Evolutionary conservation across 2,329 filamentous ascomycete species (phyloP), one percentile per base, ranked within the genome.

Genomic region (Phyllosticta citriasiana): DNA sequence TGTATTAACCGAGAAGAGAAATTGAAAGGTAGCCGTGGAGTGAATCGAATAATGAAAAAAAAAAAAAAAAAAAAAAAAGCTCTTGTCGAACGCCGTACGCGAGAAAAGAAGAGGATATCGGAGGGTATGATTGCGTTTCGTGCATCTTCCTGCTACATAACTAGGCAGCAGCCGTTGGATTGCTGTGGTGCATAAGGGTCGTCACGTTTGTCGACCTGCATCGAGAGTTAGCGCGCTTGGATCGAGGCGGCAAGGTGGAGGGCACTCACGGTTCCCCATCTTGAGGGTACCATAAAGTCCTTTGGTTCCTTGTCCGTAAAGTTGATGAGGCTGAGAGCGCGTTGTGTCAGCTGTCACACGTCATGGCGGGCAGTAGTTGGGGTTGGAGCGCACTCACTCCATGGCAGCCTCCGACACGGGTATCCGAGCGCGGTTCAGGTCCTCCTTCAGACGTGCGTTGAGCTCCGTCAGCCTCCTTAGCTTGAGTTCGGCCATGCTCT

Each of bases 401-500:
- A 78, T 72, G 50, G 94, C 86, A 65, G 94, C 94, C 75, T 96
- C 91, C 71, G 91, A 96, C 64, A 97, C 91, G 67, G 93, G 94
- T 73, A 97, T 96, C 70, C 94, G 85, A 74, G 96, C 91, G 74
- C 94, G 86, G 71, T 97, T 94, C 66, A 99, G 82, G 75, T 99
- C 94, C 78, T 99, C 94, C 71, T 92, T 89, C 75, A 99, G 80
- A 69, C 94, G 88, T 77, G 91, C 91, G 82, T 97, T 99, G 71
- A 99, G 85, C 80, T 99, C 94, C 64, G 92, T 97, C 77, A 99
- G 82, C 66, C 94, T 88, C 71, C 94, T 88, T 71, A 97, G 85
- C 83, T 99, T 99, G 66, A 99, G 84, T 76, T 99, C 94, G 69
- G 93, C 93, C 90, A 99, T 97, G 74, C 91, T 96, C 80, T 97